These are phyloP conservation scores for Agaricus subrufescens DNA, from an alignment of 768 basidiomycete genomes.

Conservation along the genomic window DNA sequence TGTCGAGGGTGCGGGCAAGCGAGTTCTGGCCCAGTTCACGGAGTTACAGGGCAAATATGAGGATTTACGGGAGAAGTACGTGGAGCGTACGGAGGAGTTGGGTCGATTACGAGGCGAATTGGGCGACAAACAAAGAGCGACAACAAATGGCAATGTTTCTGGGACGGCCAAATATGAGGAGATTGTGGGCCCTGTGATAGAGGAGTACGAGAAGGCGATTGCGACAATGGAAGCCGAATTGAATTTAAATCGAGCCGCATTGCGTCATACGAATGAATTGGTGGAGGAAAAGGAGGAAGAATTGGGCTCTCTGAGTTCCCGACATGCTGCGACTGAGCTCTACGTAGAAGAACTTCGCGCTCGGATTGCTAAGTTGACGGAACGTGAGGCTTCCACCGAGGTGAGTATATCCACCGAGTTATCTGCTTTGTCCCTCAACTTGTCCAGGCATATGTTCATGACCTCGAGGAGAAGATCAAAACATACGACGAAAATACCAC, in stretches of 20 bases:
- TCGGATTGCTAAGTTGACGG: constrained; percentile 76
- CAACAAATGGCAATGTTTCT: constrained; percentile 54
- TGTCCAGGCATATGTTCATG: constrained; percentile 81
- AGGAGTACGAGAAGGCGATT: constrained; percentile 98
- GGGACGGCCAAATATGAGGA: constrained; percentile 83
- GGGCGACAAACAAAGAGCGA: constrained; percentile 64
- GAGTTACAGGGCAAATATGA: constrained; percentile 85
- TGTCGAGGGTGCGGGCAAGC: constrained; percentile 65
- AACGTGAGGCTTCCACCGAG: constrained; percentile 90
- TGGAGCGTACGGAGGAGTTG: constrained; percentile 86
- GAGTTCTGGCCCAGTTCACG: constrained; percentile 73
- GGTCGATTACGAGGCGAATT: constrained; percentile 75
- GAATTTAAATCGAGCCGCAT: constrained; percentile 78
- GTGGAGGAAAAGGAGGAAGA: constrained; percentile 90
- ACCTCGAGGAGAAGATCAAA: constrained; percentile 91
- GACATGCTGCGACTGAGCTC: constrained; percentile 74
- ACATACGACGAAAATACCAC: constrained; percentile 75
- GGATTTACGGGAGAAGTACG: constrained; percentile 76
- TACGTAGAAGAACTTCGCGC: constrained; percentile 84
- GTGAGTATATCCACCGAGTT: constrained; percentile 34
- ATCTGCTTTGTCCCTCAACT: constrained; percentile 11
- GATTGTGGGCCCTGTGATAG: constrained; percentile 95
- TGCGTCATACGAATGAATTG: constrained; percentile 88
- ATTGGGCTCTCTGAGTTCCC: constrained; percentile 55
- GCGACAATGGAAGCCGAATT: constrained; percentile 91